Percentiles rank a stretch among this genome's conserved stretches.
Evolutionary conservation across 352 stramenopile species (phyloP).

Genomic region (Phytophthora melonis): DNA sequence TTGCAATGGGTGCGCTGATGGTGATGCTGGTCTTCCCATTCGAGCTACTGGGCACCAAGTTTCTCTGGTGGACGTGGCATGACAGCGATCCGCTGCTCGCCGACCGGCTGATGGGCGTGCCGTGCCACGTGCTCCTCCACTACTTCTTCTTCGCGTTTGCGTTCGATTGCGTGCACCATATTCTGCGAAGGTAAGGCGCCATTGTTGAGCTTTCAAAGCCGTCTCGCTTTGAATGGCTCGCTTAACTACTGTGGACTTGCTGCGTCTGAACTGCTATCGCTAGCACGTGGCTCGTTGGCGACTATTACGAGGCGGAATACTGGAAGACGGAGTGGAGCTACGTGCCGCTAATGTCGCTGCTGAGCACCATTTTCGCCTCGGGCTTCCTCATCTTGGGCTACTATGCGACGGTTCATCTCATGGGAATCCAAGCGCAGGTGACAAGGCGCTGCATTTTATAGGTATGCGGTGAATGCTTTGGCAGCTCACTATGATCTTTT

Average conservation of each 20-base stretch:
- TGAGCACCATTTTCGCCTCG: slow-evolving; percentile 57
- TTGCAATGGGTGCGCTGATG: slow-evolving; percentile 69
- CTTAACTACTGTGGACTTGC: background rate
- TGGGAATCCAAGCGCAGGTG: slow-evolving; percentile 64
- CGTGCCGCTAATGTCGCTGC: slow-evolving; percentile 61
- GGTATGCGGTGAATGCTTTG: background rate
- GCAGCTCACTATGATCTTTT: background rate
- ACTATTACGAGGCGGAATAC: slow-evolving; percentile 72
- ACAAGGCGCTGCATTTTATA: background rate
- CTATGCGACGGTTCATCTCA: slow-evolving; percentile 61
- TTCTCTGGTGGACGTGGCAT: slow-evolving; percentile 90
- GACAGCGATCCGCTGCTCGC: slow-evolving; percentile 78
- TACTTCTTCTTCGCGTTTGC: slow-evolving; percentile 71
- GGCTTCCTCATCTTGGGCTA: slow-evolving; percentile 76
- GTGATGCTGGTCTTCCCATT: slow-evolving; percentile 73
- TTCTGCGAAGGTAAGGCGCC: slow-evolving; percentile 60
- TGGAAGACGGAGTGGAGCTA: slow-evolving; percentile 78
- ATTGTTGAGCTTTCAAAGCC: background rate
- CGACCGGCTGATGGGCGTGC: slow-evolving; percentile 70
- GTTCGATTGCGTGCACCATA: slow-evolving; percentile 61
- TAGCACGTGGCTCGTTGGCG: slow-evolving; percentile 61
- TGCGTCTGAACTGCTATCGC: background rate
- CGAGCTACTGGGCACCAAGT: slow-evolving; percentile 81
- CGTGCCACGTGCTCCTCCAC: slow-evolving; percentile 72
- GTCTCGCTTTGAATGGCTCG: background rate